These are phyloP conservation scores for Eimeria necatrix DNA, from an alignment of 169 alveolate genomes.

Conservation along the genomic window DNA sequence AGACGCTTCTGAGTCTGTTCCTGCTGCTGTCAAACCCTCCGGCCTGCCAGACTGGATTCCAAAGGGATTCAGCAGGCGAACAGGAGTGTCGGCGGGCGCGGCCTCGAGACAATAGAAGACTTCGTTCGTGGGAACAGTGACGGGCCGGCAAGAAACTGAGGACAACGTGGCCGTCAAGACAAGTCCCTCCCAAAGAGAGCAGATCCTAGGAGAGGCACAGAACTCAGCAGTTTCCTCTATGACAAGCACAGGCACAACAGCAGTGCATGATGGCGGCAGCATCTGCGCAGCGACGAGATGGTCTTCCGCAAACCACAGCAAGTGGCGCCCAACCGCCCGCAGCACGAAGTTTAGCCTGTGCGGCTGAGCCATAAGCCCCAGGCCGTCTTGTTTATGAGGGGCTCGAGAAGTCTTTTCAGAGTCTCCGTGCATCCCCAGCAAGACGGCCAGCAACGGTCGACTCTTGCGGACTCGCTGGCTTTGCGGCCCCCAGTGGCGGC, in stretches of 20 bases:
- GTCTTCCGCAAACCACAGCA: conserved; percentile 55
- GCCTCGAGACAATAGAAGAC: conserved; percentile 63
- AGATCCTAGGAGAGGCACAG: background rate
- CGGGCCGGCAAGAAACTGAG: background rate
- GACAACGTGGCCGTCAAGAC: conserved; percentile 14
- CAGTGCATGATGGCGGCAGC: conserved; percentile 72
- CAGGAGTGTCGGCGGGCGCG: conserved; percentile 48
- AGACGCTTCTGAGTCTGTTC: background rate
- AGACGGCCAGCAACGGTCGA: background rate
- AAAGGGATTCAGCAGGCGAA: background rate
- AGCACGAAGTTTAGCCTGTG: conserved; percentile 1
- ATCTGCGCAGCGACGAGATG: conserved; percentile 66
- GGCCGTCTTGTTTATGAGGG: background rate
- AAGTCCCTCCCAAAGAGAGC: conserved; percentile 8
- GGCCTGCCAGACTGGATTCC: background rate
- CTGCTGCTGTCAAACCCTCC: conserved; percentile 31
- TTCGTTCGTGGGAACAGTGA: conserved; percentile 22
- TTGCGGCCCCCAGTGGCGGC: conserved; percentile 13
- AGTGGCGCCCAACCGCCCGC: conserved; percentile 71
- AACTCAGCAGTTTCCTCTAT: background rate
- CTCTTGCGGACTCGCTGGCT: background rate
- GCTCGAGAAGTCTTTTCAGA: background rate
- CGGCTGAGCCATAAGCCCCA: background rate
- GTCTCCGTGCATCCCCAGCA: conserved; percentile 23
- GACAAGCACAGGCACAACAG: conserved; percentile 74